Conservation (phyloP, 129 eudicot genomes). For the Chrysanthemum makinoi region DNA sequence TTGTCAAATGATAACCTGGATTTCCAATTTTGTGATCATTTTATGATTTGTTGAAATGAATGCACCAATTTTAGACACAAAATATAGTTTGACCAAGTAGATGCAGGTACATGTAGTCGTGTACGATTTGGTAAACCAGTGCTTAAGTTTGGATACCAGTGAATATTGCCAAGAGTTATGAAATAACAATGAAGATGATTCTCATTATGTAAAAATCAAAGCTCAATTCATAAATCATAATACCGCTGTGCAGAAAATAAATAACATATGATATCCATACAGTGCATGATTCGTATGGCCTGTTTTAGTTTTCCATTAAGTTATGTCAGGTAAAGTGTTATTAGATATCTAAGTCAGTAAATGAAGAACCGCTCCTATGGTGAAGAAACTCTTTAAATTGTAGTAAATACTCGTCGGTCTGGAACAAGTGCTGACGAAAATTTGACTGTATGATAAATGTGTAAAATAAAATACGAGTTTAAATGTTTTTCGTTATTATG, state of each 20-base stretch:
- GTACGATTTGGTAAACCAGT: not conserved
- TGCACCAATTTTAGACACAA: constrained; percentile 6
- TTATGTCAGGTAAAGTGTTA: no score
- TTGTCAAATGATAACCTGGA: not conserved
- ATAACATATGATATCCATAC: not conserved
- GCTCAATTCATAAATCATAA: not conserved
- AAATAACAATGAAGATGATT: constrained; percentile 16
- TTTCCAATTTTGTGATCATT: constrained; percentile 2
- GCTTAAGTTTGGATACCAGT: constrained; percentile 5
- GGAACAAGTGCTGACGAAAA: not conserved
- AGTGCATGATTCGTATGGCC: not conserved
- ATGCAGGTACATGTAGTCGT: no score
- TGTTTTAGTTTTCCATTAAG: no score
- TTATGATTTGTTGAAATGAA: not conserved
- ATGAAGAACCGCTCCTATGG: not conserved
- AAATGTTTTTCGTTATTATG: no score
- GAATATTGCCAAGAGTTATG: not conserved
- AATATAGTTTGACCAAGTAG: not conserved
- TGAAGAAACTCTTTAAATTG: not conserved
- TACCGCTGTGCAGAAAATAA: not conserved
- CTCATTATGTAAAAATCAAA: not conserved
- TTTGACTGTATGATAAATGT: no score
- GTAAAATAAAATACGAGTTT: no score
- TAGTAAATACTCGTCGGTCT: no score
- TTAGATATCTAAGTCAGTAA: no score